These are phyloP conservation scores for Breynia disticha DNA, from an alignment of 441 rosid species.

Conservation along the genomic window DNA sequence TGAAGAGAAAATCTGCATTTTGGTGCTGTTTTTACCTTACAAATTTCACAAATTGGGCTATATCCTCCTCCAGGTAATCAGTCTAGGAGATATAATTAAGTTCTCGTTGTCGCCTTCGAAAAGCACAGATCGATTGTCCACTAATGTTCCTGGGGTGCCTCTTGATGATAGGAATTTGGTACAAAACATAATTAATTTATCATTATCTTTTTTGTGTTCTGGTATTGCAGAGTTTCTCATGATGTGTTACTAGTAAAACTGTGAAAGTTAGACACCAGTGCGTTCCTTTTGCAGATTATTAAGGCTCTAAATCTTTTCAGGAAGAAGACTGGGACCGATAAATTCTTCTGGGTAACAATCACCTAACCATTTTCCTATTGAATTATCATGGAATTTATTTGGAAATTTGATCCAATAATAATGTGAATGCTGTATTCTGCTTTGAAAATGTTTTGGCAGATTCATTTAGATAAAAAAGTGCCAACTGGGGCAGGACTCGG, in stretches of 20 bases:
- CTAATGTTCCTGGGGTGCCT: constrained; percentile 88
- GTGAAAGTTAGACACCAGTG: not conserved
- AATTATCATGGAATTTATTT: not conserved
- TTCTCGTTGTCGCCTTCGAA: constrained; percentile 84
- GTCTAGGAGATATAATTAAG: constrained; percentile 79
- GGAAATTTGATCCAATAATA: not conserved
- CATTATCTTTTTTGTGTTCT: too few relatives aligned
- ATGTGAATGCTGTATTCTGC: constrained; percentile 3
- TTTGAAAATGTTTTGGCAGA: constrained; percentile 30
- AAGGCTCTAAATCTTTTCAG: constrained; percentile 90
- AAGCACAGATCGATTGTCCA: constrained; percentile 59
- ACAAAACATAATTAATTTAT: constrained; percentile 3
- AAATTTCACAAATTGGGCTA: constrained; percentile 6
- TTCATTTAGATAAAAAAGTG: constrained; percentile 83
- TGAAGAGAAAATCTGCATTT: not conserved
- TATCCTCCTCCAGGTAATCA: constrained; percentile 46
- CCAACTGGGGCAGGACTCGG: constrained; percentile 97
- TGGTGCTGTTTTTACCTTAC: not conserved
- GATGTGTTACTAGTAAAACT: too few relatives aligned
- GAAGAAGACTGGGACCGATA: constrained; percentile 65
- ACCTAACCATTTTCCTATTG: not conserved
- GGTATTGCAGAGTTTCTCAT: too few relatives aligned
- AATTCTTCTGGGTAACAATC: constrained; percentile 68
- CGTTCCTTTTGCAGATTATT: constrained; percentile 53
- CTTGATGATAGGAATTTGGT: constrained; percentile 74